Percentiles rank a stretch among this genome's conserved stretches.
Conservation (phyloP, 768 basidiomycete genomes). For the Lactarius psammicola region DNA sequence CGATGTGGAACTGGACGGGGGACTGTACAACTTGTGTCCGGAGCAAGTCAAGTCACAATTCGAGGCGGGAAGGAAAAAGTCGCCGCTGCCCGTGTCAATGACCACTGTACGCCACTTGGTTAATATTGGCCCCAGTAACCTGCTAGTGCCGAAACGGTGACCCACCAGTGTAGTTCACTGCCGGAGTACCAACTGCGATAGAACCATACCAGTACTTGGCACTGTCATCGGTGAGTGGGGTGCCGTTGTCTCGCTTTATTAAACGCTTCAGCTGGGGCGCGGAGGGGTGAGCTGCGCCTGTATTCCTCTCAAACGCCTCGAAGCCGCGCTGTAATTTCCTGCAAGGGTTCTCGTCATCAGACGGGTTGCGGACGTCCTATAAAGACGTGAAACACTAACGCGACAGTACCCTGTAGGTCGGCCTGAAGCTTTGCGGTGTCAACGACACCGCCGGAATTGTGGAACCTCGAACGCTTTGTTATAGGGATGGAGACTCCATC, state of each 20-base stretch:
- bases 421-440: constrained; percentile 2
- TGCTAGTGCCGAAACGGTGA: background rate
- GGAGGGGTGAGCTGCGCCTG: constrained; percentile 20
- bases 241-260: constrained; percentile 5
- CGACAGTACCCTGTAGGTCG: background rate
- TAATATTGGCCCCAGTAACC: background rate
- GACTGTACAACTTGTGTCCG: constrained; percentile 10
- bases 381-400: background rate
- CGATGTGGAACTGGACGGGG: constrained; percentile 27
- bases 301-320: constrained; percentile 21
- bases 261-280: background rate
- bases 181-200: constrained; percentile 27
- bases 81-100: constrained; percentile 40
- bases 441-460: constrained; percentile 3
- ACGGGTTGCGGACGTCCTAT: background rate
- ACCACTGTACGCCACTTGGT: constrained; percentile 31
- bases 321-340: constrained; percentile 26
- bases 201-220: constrained; percentile 23
- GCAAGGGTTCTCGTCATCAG: background rate
- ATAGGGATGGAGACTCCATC: constrained; percentile 14
- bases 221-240: constrained; percentile 14
- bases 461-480: background rate
- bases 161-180: constrained; percentile 20
- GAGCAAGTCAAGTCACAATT: constrained; percentile 36
- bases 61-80: constrained; percentile 39